Percentiles rank a stretch among this genome's conserved stretches.
phyloP scores from a whole-genome alignment of 1,284 basidiomycete genomes.

The Phylloboletellus chloephorus region DNA sequence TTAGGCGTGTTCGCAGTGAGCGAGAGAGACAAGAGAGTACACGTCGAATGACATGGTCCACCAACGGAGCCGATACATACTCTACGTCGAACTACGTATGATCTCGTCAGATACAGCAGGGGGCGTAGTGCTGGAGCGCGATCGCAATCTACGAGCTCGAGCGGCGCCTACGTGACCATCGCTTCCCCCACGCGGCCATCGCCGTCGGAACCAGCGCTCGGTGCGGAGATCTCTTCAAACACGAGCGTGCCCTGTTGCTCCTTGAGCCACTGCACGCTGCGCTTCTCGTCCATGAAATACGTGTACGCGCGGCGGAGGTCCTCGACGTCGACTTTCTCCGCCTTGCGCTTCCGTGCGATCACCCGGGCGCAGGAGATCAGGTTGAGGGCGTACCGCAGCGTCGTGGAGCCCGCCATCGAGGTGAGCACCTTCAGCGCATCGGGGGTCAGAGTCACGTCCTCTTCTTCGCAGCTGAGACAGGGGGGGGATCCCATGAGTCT shows the following conservation, averaged over 20 bases:
- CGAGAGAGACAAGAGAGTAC: no score
- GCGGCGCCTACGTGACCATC: constrained; percentile 31
- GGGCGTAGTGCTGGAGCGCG: no score
- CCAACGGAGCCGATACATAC: no score
- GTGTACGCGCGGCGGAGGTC: constrained; percentile 82
- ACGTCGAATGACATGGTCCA: no score
- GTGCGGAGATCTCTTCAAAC: constrained; percentile 53
- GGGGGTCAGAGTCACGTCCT: constrained; percentile 82
- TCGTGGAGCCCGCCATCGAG: constrained; percentile 82
- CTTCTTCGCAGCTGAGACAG: constrained; percentile 77
- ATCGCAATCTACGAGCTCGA: no score
- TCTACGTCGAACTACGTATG: no score
- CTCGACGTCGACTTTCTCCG: constrained; percentile 71
- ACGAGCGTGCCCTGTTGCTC: constrained; percentile 72
- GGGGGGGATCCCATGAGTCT: background rate
- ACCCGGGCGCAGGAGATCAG: constrained; percentile 88
- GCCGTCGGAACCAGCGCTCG: constrained; percentile 14
- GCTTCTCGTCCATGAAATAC: constrained; percentile 94
- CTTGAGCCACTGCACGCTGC: constrained; percentile 92
- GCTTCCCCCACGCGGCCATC: constrained; percentile 28
- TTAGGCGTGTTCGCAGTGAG: no score
- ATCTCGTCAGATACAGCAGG: no score
- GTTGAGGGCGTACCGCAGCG: constrained; percentile 86
- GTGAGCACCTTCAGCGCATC: constrained; percentile 78
- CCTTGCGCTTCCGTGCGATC: constrained; percentile 77